These are phyloP conservation scores for Thermoascus crustaceus DNA, from an alignment of 2,329 filamentous ascomycete genomes.

Conservation along the genomic window DNA sequence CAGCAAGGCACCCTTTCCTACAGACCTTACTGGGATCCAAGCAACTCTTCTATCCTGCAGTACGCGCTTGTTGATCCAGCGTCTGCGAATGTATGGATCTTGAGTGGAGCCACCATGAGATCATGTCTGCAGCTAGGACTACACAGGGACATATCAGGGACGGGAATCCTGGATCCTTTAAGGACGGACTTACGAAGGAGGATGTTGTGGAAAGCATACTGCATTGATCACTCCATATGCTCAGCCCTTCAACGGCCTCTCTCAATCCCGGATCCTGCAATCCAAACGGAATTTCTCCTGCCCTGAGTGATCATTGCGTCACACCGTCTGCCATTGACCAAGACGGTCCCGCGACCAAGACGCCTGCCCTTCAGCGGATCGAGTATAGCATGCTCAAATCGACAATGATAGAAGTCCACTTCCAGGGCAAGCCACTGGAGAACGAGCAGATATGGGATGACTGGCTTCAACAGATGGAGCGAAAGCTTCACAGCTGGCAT, in stretches of 20 bases:
- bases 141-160: conserved; percentile 17
- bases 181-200: conserved; percentile 18
- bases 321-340: not conserved
- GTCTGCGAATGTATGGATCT: conserved; percentile 20
- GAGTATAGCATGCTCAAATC: conserved; percentile 17
- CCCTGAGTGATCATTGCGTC: conserved; percentile 11
- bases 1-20: conserved; percentile 19
- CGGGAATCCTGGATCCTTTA: conserved; percentile 12
- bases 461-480: conserved; percentile 18
- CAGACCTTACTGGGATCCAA: conserved; percentile 18
- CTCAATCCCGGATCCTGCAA: conserved; percentile 19
- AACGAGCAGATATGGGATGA: conserved; percentile 18
- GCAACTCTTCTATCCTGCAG: conserved; percentile 17
- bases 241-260: conserved; percentile 19
- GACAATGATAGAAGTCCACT: conserved; percentile 20
- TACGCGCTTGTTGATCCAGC: conserved; percentile 20
- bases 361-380: conserved; percentile 16
- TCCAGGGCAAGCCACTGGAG: conserved; percentile 17
- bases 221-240: conserved; percentile 19
- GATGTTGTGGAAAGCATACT: conserved; percentile 19
- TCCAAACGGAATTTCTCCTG: conserved; percentile 14
- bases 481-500: conserved; percentile 15
- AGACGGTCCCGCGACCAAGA: conserved; percentile 9
- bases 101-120: conserved; percentile 20
- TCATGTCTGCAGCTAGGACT: conserved; percentile 18